Percentiles rank a stretch among this genome's conserved stretches.
These are phyloP conservation scores for Trifolium pratense DNA, from an alignment of 306 rosid species.

Conservation along the genomic window DNA sequence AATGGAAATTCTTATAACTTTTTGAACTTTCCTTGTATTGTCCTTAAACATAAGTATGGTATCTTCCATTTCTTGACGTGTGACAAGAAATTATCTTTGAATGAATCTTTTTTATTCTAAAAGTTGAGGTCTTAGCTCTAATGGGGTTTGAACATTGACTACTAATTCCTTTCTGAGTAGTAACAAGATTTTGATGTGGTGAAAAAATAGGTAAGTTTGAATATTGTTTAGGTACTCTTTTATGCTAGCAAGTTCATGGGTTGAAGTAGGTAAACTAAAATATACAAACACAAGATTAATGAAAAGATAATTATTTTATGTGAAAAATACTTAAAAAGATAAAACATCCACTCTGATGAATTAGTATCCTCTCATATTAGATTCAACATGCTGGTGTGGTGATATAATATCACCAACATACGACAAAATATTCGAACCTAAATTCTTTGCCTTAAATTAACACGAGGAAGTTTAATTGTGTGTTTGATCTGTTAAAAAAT, in stretches of 20 bases:
- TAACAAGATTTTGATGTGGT: neutral
- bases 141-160: conserved; percentile 31
- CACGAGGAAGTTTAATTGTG: no score
- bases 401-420: no score
- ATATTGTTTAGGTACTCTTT: neutral
- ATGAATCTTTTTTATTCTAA: neutral
- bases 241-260: neutral
- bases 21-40: conserved; percentile 6
- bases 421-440: no score
- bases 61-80: neutral
- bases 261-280: neutral
- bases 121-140: neutral
- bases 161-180: neutral
- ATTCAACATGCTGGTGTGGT: no score
- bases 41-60: conserved; percentile 37
- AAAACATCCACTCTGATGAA: neutral
- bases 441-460: no score
- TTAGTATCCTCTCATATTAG: no score
- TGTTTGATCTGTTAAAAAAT: no score
- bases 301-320: neutral
- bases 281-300: no score
- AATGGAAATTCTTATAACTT: neutral
- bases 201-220: neutral
- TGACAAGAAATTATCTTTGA: neutral
- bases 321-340: neutral